phyloP scores from a whole-genome alignment of 2,329 filamentous ascomycete genomes.

The Ophiocordyceps unilateralis region DNA sequence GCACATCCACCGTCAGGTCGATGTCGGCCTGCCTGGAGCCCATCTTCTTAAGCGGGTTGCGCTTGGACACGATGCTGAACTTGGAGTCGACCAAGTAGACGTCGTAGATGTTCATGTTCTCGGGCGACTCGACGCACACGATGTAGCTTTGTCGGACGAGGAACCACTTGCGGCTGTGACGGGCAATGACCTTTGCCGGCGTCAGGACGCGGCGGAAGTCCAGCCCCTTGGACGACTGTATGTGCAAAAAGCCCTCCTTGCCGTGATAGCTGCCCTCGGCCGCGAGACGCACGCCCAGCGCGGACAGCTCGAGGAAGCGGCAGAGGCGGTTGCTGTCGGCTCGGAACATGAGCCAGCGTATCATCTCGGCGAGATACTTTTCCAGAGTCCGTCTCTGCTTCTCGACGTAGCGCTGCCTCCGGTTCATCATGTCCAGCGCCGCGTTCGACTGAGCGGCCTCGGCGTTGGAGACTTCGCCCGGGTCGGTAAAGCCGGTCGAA shows the following conservation, averaged over 20 bases:
- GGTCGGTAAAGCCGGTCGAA: conserved; percentile 31
- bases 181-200: conserved; percentile 58
- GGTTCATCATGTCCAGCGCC: conserved; percentile 25
- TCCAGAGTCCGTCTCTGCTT: conserved; percentile 74
- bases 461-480: conserved; percentile 23
- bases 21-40: conserved; percentile 34
- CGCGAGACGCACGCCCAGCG: conserved; percentile 79
- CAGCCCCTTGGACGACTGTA: conserved; percentile 77
- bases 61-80: conserved; percentile 68
- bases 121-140: conserved; percentile 93
- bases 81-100: conserved; percentile 90
- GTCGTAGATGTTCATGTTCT: conserved; percentile 97
- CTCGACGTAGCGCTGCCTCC: conserved; percentile 50
- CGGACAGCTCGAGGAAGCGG: conserved; percentile 89
- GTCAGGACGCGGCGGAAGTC: conserved; percentile 71
- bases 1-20: conserved; percentile 20
- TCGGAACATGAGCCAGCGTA: conserved; percentile 90
- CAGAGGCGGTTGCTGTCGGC: conserved; percentile 90
- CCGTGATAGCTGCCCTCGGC: conserved; percentile 95
- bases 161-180: conserved; percentile 93
- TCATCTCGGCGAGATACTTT: conserved; percentile 81
- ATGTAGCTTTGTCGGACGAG: conserved; percentile 95
- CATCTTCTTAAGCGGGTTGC: conserved; percentile 34
- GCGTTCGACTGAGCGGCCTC: conserved; percentile 27
- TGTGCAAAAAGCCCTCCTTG: conserved; percentile 87